A percentile compares a stretch with the other conserved stretches of the same genome.
phyloP scores from a whole-genome alignment of 2,329 filamentous ascomycete species.

The Blastomyces percursus region DNA sequence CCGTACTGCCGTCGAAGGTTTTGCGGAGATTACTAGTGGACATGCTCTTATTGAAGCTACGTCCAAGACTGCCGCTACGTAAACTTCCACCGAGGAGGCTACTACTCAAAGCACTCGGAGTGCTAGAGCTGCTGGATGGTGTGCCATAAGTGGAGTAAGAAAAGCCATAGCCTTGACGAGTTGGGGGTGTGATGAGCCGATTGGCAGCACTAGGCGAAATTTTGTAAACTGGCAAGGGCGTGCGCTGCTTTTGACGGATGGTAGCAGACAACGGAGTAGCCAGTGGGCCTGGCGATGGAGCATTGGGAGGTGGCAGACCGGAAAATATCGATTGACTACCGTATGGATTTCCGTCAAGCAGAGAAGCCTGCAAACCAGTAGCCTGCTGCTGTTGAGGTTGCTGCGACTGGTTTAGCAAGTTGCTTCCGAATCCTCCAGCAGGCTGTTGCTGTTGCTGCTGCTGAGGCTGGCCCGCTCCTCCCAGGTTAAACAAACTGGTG shows the following conservation, averaged over 20 bases:
- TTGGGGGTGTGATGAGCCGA: slow-evolving; percentile 72
- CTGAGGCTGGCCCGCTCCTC: slow-evolving; percentile 10
- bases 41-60: slow-evolving; percentile 72
- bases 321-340: slow-evolving; percentile 80
- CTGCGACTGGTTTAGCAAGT: slow-evolving; percentile 37
- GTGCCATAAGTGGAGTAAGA: slow-evolving; percentile 87
- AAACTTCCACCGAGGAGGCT: slow-evolving; percentile 46
- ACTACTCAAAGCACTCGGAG: slow-evolving; percentile 55
- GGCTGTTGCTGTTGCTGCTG: slow-evolving; percentile 31
- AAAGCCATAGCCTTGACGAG: slow-evolving; percentile 73
- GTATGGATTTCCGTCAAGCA: slow-evolving; percentile 77
- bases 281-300: slow-evolving; percentile 70
- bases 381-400: slow-evolving; percentile 28
- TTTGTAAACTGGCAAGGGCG: slow-evolving; percentile 76
- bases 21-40: slow-evolving; percentile 78
- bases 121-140: slow-evolving; percentile 59
- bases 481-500: slow-evolving; percentile 11
- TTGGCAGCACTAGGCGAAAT: slow-evolving; percentile 70
- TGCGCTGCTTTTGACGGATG: slow-evolving; percentile 65
- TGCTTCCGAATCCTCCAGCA: slow-evolving; percentile 31
- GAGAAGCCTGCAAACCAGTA: slow-evolving; percentile 57
- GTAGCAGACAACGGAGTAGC: slow-evolving; percentile 74
- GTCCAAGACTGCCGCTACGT: slow-evolving; percentile 42
- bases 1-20: slow-evolving; percentile 62
- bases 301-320: slow-evolving; percentile 51